Base-by-base conservation (phyloP, 2,329 filamentous ascomycete species). In the Diaporthe capsici region DNA sequence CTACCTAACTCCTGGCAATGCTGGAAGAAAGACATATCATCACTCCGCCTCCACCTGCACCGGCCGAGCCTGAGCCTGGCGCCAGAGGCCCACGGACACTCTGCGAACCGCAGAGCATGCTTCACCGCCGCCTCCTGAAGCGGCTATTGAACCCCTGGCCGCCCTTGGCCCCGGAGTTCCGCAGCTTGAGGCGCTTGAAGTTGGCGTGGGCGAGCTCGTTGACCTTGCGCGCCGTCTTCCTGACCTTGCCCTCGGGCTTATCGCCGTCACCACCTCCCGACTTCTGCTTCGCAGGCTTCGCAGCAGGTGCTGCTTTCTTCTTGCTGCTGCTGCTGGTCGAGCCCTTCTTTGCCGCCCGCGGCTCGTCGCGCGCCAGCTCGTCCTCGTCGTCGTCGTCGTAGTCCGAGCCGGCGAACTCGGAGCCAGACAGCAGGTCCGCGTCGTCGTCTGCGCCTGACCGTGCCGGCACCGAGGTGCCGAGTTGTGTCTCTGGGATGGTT, bases 171-270 rank as follows among this genome's bases (percentile, higher is more conserved):
- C 91, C 91, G 4, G 86, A 84, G 79, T 92, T 92, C 79, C 86
- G 87, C 80, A 94, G 84, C 85, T 94, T 93, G 76, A 94, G 82
- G 73, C 90, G 85, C 82, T 91, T 91, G 83, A 93, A 94, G 84
- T 94, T 94, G 77, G 91, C 88, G 79, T 93, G 89, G 20, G 92
- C 91, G 78, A 91, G 82, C 77, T 90, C 90, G 79, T 90, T 92
- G 68, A 93, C 90, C 84, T 93, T 94, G 79, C 88, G 88, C 34
- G 84, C 86, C 8, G 85, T 85, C 81, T 88, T 90, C 81, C 88
- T 88, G 60, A 91, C 85, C 49, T 83, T 82, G 22, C 86, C 86
- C 51, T 76, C 77, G 7, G 74, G 58, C 51, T 70, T 72, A 70
- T 81, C 82, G 57, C 77, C 78, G 25, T 76, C 74, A 25, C 44